Conservation (phyloP, 2,329 filamentous ascomycete species). For the Pseudogymnoascus sp. region DNA sequence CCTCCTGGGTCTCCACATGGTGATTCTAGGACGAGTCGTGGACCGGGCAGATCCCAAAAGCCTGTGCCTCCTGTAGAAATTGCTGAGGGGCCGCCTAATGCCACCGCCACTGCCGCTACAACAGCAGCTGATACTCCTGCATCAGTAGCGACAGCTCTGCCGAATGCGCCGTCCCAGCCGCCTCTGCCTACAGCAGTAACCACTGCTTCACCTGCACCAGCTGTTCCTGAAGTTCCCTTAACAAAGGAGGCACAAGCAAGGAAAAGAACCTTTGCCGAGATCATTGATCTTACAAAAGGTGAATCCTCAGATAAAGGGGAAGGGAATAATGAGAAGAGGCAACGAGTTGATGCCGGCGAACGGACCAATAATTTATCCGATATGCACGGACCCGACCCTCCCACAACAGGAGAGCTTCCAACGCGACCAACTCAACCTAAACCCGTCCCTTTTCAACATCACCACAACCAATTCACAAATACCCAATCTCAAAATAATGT, state of each 20-base stretch:
- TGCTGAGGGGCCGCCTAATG: not conserved
- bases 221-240: not conserved
- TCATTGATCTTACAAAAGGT: constrained; percentile 14
- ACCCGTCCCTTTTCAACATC: not conserved
- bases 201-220: not conserved
- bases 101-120: not conserved
- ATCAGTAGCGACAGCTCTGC: not conserved
- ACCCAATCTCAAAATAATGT: not conserved
- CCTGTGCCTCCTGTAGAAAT: not conserved
- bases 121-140: not conserved
- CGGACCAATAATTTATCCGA: not conserved
- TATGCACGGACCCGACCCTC: not conserved
- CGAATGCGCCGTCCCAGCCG: not conserved
- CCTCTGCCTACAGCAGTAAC: not conserved
- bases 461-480: not conserved
- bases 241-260: constrained; percentile 12
- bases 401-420: not conserved
- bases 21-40: not conserved
- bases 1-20: not conserved
- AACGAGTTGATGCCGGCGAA: not conserved
- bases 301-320: constrained; percentile 9
- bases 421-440: not conserved
- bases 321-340: not conserved
- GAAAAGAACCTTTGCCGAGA: constrained; percentile 13
- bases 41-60: not conserved